Evolutionary conservation across 495 filamentous ascomycete genomes (phyloP).

Genomic region (Ascodesmis nigricans): DNA sequence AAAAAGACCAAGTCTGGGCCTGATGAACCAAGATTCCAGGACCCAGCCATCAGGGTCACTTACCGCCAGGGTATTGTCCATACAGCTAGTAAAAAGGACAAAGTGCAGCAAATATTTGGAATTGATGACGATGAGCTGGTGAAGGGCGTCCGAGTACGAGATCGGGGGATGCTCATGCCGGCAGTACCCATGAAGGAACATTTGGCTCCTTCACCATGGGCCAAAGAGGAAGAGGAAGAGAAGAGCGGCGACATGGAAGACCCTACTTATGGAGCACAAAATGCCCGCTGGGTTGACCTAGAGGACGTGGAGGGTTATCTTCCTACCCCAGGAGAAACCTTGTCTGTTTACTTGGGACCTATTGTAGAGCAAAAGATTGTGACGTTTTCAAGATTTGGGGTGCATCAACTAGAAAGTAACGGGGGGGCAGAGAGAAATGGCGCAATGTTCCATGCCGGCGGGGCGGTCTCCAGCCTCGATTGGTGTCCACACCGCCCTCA

Average conservation of each 20-base stretch:
- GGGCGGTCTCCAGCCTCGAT: conserved; percentile 16
- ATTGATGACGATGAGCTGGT: conserved; percentile 10
- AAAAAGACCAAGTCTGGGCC: conserved; percentile 1
- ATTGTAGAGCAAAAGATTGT: conserved; percentile 10
- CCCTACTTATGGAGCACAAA: conserved; percentile 7
- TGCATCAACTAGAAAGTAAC: conserved; percentile 11
- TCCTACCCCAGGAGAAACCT: neutral
- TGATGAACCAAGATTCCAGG: conserved; percentile 9
- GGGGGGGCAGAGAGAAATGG: conserved; percentile 11
- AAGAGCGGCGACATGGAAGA: conserved; percentile 5
- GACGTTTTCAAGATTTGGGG: conserved; percentile 15
- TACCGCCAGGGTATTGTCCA: conserved; percentile 18
- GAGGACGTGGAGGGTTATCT: conserved; percentile 8
- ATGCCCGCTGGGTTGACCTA: neutral
- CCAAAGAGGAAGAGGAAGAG: conserved; percentile 6
- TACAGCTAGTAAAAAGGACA: conserved; percentile 17
- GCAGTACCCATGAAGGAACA: conserved; percentile 12
- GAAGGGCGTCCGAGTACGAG: conserved; percentile 12
- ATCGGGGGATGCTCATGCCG: conserved; percentile 13
- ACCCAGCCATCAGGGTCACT: conserved; percentile 18
- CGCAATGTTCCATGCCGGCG: conserved; percentile 17
- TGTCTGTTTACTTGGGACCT: conserved; percentile 15
- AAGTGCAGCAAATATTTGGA: conserved; percentile 17
- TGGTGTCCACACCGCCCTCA: conserved; percentile 16
- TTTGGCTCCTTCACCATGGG: conserved; percentile 14